Conservation (phyloP, 768 basidiomycete genomes). For the Lactarius indigo region DNA sequence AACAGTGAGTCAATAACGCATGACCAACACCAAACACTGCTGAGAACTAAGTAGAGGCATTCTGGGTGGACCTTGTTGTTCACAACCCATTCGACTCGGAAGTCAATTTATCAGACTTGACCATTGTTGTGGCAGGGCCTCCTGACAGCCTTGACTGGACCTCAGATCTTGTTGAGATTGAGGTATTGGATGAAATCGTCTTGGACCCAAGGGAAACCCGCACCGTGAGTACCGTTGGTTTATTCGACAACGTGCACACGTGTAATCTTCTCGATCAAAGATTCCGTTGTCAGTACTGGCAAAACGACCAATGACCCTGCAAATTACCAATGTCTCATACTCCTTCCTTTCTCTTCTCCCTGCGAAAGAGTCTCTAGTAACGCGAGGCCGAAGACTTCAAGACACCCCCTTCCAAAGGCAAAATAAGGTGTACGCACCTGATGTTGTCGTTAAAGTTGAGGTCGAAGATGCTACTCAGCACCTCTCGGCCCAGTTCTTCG, state of each 20-base stretch:
- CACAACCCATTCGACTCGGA: constrained; percentile 73
- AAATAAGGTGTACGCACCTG: constrained; percentile 65
- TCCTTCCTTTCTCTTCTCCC: constrained; percentile 74
- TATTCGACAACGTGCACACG: neutral
- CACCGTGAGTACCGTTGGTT: constrained; percentile 43
- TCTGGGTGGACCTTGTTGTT: constrained; percentile 72
- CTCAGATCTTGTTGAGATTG: constrained; percentile 48
- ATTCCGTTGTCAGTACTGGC: constrained; percentile 62
- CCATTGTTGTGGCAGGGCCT: constrained; percentile 48
- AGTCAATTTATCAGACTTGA: constrained; percentile 61
- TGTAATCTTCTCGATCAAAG: constrained; percentile 32
- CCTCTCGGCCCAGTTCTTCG: constrained; percentile 53
- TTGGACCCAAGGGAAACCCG: constrained; percentile 63
- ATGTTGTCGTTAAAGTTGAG: constrained; percentile 55
- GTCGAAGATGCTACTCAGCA: constrained; percentile 66
- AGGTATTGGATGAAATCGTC: constrained; percentile 56
- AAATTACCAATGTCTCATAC: constrained; percentile 56
- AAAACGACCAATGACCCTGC: constrained; percentile 47
- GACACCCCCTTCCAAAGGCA: constrained; percentile 69
- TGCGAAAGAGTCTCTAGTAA: constrained; percentile 58
- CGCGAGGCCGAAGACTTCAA: constrained; percentile 73
- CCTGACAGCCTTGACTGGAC: constrained; percentile 34
- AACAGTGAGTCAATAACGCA: constrained; percentile 45
- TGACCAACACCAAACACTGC: neutral
- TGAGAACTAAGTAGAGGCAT: constrained; percentile 48